Evolutionary conservation across 1,139 yeast genomes (phyloP).

Genomic region (Ogataea hybrid): DNA sequence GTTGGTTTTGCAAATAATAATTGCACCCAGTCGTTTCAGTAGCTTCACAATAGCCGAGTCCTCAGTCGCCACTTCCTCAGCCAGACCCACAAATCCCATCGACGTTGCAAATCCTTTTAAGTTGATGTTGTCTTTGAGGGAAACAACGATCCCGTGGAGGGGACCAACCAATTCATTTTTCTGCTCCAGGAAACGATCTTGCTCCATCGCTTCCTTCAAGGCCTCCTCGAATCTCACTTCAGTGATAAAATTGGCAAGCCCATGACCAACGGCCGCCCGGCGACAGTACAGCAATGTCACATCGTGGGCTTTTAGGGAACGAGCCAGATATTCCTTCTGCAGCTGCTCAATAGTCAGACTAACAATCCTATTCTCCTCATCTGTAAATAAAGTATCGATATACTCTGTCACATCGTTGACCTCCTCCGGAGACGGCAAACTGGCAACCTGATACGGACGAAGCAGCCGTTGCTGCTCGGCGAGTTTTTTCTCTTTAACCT

Average conservation of each 20-base stretch:
- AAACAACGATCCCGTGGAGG: conserved; percentile 72
- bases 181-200: conserved; percentile 49
- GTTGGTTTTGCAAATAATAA: conserved; percentile 52
- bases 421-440: conserved; percentile 5
- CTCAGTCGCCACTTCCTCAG: conserved; percentile 46
- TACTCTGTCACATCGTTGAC: conserved; percentile 22
- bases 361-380: conserved; percentile 46
- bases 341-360: conserved; percentile 41
- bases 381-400: conserved; percentile 33
- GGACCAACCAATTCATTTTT: conserved; percentile 68
- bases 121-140: conserved; percentile 70
- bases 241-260: conserved; percentile 55
- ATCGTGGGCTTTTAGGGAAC: conserved; percentile 35
- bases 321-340: conserved; percentile 36
- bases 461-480: conserved; percentile 1
- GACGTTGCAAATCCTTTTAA: conserved; percentile 55
- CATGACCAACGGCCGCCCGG: conserved; percentile 45
- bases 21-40: conserved; percentile 62
- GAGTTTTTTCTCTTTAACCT: conserved; percentile 3
- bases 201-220: conserved; percentile 47
- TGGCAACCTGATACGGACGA: background rate
- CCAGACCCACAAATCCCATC: conserved; percentile 57
- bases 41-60: conserved; percentile 51
- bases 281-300: conserved; percentile 43
- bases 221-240: conserved; percentile 59